Evolutionary conservation across 1,284 basidiomycete species (phyloP).

Genomic region (Leccinum subatratum): DNA sequence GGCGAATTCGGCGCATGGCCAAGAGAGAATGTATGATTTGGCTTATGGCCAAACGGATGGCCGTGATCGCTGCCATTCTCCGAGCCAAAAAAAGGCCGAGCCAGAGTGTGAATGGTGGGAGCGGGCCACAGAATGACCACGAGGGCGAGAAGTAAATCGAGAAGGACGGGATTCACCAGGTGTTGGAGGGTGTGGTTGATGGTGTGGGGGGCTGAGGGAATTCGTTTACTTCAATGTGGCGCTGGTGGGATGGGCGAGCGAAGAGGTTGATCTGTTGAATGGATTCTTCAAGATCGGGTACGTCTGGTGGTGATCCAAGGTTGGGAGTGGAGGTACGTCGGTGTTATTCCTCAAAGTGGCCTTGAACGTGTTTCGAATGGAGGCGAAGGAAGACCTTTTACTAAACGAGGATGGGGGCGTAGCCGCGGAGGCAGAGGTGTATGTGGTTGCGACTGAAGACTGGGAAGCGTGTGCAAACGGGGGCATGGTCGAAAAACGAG

Average conservation of each 20-base stretch:
- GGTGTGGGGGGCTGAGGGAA: conserved; percentile 39
- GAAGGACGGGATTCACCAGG: conserved; percentile 49
- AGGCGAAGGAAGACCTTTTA: conserved; percentile 83
- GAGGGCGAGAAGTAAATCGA: conserved; percentile 41
- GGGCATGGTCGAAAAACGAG: conserved; percentile 60
- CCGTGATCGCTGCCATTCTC: conserved; percentile 68
- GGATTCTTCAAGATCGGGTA: conserved; percentile 72
- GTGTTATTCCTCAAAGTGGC: conserved; percentile 47
- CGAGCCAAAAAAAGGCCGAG: conserved; percentile 63
- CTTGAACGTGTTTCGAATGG: conserved; percentile 86
- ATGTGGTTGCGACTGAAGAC: conserved; percentile 57
- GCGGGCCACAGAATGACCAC: conserved; percentile 54
- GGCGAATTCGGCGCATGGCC: conserved; percentile 49
- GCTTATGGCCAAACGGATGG: conserved; percentile 31
- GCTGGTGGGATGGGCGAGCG: conserved; percentile 45
- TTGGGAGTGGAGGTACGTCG: conserved; percentile 64
- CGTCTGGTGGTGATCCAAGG: conserved; percentile 53
- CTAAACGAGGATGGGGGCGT: conserved; percentile 49
- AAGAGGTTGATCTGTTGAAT: conserved; percentile 75
- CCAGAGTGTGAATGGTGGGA: conserved; percentile 72
- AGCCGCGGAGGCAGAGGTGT: conserved; percentile 23
- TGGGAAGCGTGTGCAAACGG: conserved; percentile 66
- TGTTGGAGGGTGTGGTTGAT: conserved; percentile 52
- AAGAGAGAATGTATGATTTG: conserved; percentile 23
- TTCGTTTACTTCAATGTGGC: conserved; percentile 35